These are phyloP conservation scores for Lathyrus aphaca DNA, from an alignment of 306 rosid species.

Conservation along the genomic window DNA sequence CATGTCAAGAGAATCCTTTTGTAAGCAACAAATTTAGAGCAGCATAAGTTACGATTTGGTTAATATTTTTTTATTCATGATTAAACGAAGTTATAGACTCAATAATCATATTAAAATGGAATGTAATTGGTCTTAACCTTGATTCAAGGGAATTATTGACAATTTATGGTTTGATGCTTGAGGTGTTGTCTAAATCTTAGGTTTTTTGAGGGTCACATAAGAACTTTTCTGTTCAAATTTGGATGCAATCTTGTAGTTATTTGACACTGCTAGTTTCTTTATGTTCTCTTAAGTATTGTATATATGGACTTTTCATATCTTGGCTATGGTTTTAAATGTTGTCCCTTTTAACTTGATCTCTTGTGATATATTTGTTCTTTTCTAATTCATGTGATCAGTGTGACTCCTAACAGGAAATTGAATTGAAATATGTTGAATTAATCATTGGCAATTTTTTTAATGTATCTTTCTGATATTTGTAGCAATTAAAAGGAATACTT, in stretches of 20 bases:
- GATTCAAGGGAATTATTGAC: slow-evolving; percentile 17
- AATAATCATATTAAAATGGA: background rate
- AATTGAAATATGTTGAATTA: slow-evolving; percentile 15
- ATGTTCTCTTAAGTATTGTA: background rate
- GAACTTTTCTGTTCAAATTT: slow-evolving; percentile 19
- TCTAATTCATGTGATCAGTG: background rate
- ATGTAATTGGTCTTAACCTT: background rate
- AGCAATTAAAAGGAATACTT: slow-evolving; percentile 7
- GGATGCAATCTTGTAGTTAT: slow-evolving; percentile 17
- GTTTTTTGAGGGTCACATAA: background rate
- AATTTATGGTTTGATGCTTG: background rate
- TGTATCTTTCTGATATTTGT: background rate
- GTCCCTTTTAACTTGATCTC: background rate
- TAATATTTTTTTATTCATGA: background rate
- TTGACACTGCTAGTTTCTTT: slow-evolving; percentile 1
- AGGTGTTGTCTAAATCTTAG: background rate
- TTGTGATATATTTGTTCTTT: slow-evolving; percentile 16
- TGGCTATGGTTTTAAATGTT: slow-evolving; percentile 8
- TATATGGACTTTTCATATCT: background rate
- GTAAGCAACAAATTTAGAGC: slow-evolving; percentile 20
- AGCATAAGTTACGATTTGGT: background rate
- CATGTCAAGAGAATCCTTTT: background rate
- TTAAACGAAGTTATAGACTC: slow-evolving; percentile 13
- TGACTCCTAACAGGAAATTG: slow-evolving; percentile 9
- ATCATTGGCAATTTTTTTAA: background rate